Evolutionary conservation across 2,329 filamentous ascomycete genomes (phyloP).

Genomic region (Trichoderma koningiopsis): DNA sequence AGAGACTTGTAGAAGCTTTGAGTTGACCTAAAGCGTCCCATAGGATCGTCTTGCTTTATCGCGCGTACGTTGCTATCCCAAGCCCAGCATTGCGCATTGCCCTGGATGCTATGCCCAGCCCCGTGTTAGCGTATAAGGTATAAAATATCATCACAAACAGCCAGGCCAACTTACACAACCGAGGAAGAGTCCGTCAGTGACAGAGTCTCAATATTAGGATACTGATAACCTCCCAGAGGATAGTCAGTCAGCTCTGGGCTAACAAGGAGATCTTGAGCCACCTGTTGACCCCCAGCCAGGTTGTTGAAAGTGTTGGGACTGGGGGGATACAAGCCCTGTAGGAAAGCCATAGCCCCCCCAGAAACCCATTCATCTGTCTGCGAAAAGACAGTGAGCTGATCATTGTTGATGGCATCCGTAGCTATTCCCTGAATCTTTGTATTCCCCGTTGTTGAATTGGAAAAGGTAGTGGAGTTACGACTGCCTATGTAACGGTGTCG

Average conservation of each 20-base stretch:
- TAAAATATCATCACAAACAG: neutral
- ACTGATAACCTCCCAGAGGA: slow-evolving; percentile 78
- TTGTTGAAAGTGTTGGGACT: slow-evolving; percentile 44
- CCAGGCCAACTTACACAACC: slow-evolving; percentile 43
- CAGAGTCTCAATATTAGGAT: slow-evolving; percentile 66
- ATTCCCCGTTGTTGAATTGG: slow-evolving; percentile 31
- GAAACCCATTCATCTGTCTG: slow-evolving; percentile 54
- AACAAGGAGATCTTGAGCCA: slow-evolving; percentile 45
- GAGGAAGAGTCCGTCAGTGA: slow-evolving; percentile 48
- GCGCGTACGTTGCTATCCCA: slow-evolving; percentile 40
- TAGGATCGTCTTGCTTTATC: slow-evolving; percentile 33
- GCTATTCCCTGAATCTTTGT: slow-evolving; percentile 48
- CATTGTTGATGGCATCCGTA: slow-evolving; percentile 50
- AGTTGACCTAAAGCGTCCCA: slow-evolving; percentile 35
- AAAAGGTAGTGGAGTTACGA: slow-evolving; percentile 31
- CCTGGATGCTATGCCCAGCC: slow-evolving; percentile 39
- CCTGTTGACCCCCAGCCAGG: slow-evolving; percentile 37
- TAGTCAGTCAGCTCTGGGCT: slow-evolving; percentile 56
- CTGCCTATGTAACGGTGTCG: slow-evolving; percentile 51
- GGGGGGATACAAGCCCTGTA: slow-evolving; percentile 85
- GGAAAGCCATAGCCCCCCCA: slow-evolving; percentile 72
- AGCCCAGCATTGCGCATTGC: slow-evolving; percentile 42
- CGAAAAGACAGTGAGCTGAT: slow-evolving; percentile 48
- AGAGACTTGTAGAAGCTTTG: slow-evolving; percentile 48
- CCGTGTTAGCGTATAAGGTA: neutral